Conservation (phyloP, 768 basidiomycete genomes). For the Trametes meyenii region DNA sequence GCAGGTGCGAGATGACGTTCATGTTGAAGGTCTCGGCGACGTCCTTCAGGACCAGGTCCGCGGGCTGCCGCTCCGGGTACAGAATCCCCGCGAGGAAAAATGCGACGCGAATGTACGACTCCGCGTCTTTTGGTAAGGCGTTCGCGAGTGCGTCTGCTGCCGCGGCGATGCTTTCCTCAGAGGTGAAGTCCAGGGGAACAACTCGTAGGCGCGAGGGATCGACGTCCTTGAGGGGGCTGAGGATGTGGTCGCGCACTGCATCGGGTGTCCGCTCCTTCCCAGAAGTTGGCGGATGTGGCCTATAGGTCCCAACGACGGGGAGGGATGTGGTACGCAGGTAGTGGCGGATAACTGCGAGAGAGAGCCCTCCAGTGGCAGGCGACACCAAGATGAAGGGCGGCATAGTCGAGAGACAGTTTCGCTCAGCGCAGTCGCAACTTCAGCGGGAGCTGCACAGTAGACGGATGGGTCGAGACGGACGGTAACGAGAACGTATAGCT, state of each 20-base stretch:
- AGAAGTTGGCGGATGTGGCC: slow-evolving; percentile 34
- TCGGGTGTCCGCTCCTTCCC: slow-evolving; percentile 24
- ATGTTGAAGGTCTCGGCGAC: slow-evolving; percentile 53
- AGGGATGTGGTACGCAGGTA: slow-evolving; percentile 51
- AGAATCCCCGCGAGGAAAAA: slow-evolving; percentile 60
- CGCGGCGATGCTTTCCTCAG: slow-evolving; percentile 51
- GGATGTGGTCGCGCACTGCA: slow-evolving; percentile 43
- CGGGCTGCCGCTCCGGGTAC: slow-evolving; percentile 55
- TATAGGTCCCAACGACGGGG: slow-evolving; percentile 60
- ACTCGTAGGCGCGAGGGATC: slow-evolving; percentile 49
- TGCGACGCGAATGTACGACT: slow-evolving; percentile 53
- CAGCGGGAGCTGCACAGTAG: no score
- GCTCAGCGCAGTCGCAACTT: background rate
- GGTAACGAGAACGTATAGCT: no score
- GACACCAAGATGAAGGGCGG: slow-evolving; percentile 54
- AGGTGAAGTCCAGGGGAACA: slow-evolving; percentile 53
- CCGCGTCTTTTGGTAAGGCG: slow-evolving; percentile 35
- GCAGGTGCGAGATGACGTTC: slow-evolving; percentile 62
- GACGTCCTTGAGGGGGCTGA: slow-evolving; percentile 46
- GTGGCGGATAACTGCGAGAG: slow-evolving; percentile 56
- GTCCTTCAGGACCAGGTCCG: slow-evolving; percentile 46
- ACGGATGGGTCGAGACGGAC: no score
- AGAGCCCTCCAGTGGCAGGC: slow-evolving; percentile 60
- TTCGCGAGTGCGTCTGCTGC: slow-evolving; percentile 48
- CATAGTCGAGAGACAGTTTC: slow-evolving; percentile 1